Evolutionary conservation across 139 green algal species (phyloP), one percentile per base, ranked within the genome.

Genomic region (Tetratostichococcus sp.): DNA sequence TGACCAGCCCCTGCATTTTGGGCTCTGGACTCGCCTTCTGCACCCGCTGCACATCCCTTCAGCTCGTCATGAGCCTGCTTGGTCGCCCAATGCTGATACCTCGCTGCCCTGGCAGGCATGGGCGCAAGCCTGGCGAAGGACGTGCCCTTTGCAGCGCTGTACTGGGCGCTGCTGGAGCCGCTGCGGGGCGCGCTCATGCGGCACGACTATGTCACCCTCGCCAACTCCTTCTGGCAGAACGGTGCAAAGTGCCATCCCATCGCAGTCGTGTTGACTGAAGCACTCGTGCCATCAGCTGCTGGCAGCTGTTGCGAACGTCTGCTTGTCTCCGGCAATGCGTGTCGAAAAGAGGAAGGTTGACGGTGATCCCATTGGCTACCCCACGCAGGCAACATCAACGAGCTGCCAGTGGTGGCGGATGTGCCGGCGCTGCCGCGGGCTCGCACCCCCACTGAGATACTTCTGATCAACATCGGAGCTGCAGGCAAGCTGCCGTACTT

Each of bases 71-170:
- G n/a, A n/a, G n/a, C n/a, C n/a, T n/a, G n/a, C n/a, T n/a, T n/a
- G n/a, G n/a, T n/a, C n/a, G n/a, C n/a, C n/a, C n/a, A n/a, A n/a
- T n/a, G n/a, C n/a, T n/a, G n/a, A n/a, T n/a, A n/a, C n/a, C n/a
- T n/a, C n/a, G n/a, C n/a, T n/a, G n/a, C n/a, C n/a, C n/a, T n/a
- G n/a, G 39, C 83, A 8, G 94, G 93, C 2, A 78, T 93, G 26
- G 83, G 74, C 6, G 89, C 94, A 4, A 95, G 93, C 0, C 82
- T 98, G 31, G 86, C 85, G 0, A 84, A 95, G 0, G 94, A 98
- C 71, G 93, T 98, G 35, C 94, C 94, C 0, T 98, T 97, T 76
- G 93, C 91, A 31, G 93, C 86, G 0, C 75, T 98, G 1, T 98
- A 97, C 84, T 99, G 95, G 94, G 85, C 76, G 1, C 28, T 93